A percentile compares a stretch with the other conserved stretches of the same genome.
These are phyloP conservation scores for Saprolegnia diclina DNA, from an alignment of 352 stramenopile genomes.

Conservation along the genomic window DNA sequence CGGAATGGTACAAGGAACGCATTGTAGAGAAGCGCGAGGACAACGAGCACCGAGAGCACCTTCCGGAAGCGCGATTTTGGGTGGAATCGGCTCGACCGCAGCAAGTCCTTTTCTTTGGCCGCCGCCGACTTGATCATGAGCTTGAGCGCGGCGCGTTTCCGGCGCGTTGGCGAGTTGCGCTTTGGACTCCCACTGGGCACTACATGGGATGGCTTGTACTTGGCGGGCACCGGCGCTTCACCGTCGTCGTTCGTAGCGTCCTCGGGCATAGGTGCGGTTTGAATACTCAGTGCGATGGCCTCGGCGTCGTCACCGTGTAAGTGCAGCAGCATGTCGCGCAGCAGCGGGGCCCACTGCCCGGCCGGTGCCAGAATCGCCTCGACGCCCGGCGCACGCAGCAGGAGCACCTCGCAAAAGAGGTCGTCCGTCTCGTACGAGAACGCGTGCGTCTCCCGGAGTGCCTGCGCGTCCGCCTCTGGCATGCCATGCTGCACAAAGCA, in stretches of 20 bases:
- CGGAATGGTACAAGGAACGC: slow-evolving; percentile 40
- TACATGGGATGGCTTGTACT: neutral
- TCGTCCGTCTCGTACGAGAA: neutral
- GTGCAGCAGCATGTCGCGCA: slow-evolving; percentile 10
- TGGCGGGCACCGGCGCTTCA: neutral
- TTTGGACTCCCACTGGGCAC: neutral
- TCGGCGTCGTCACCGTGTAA: neutral
- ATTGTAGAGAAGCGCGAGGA: slow-evolving; percentile 41
- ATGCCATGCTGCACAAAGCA: slow-evolving; percentile 1
- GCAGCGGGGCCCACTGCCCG: neutral
- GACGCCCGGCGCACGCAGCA: slow-evolving; percentile 3
- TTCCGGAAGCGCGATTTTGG: slow-evolving; percentile 30
- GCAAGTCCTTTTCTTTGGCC: slow-evolving; percentile 15
- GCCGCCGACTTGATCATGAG: neutral
- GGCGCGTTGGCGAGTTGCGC: neutral
- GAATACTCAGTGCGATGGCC: neutral
- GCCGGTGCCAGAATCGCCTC: neutral
- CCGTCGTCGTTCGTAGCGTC: neutral
- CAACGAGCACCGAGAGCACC: slow-evolving; percentile 36
- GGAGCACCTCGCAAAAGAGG: slow-evolving; percentile 23
- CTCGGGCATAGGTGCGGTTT: neutral
- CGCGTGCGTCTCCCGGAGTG: neutral
- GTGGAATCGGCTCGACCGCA: slow-evolving; percentile 16
- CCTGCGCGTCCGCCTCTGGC: neutral
- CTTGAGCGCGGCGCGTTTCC: neutral